Base-by-base conservation (phyloP, 176 grass and related monocot species). In the Triticum monococcum region DNA sequence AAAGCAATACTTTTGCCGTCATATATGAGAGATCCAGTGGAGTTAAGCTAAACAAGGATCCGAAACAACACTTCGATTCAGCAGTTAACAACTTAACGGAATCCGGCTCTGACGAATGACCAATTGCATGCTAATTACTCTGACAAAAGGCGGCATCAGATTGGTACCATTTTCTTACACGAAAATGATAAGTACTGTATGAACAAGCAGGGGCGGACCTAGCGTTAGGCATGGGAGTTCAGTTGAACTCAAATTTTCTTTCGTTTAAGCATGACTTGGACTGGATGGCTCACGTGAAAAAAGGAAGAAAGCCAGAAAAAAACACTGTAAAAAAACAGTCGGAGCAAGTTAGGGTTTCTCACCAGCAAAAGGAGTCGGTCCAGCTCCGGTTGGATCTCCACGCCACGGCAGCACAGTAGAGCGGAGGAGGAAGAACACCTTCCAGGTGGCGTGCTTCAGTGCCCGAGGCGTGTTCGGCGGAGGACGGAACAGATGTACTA, bases 171-270 rank as follows among this genome's bases (percentile, higher is more conserved):
- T 50, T 75, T 17, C 71, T 46, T 30, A 5, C 72, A 30, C 72
- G n/a, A 75, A 75, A 75, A 50, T 75, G 72, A 30, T 30, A 30
- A 2, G 24, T 28, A 10, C 23, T 48, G 40, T 17, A 50, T 1
- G 41, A 75, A 75, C 72, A 75, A 75, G 72, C 72, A 73, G 38
- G 69, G 37, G 70, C 38, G 37, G 70, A 73, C 38, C 72, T 10
- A 28, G 23, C 72, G 40, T 48, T 26, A 1, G n/a, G n/a, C 38
- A 73, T 26, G 38, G 38, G 18, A 71, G 12, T 46, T 46, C 12
- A 74, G 71, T 7, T 74, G 72, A 75, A 26, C 45, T 54, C 72
- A 18, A n/a, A 26, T 75, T 1, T 9, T 46, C 7, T 26, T 75
- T 30, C 24, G 46, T 5, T 50, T 50, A 28, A 28, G 24, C 6